phyloP scores from a whole-genome alignment of 345 rosid genomes.

The Physaria fendleri region DNA sequence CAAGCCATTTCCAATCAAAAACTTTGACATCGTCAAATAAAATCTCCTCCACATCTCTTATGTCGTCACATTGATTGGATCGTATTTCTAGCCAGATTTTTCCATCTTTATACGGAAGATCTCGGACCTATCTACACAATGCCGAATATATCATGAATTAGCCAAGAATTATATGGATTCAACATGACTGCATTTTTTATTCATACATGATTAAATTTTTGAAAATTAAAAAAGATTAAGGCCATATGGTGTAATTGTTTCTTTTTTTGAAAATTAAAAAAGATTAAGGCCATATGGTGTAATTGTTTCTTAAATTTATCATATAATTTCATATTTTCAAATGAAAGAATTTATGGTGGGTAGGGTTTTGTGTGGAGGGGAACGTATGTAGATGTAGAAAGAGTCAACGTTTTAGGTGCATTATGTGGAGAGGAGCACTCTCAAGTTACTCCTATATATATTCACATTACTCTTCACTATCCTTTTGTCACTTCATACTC shows the following conservation, averaged over 20 bases:
- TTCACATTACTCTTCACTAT: slow-evolving; percentile 4
- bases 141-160: too few species aligned
- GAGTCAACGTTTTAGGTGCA: slow-evolving; percentile 25
- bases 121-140: background rate
- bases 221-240: too few species aligned
- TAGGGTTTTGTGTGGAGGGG: slow-evolving; percentile 15
- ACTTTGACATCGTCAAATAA: background rate
- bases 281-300: too few species aligned
- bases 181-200: too few species aligned
- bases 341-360: background rate
- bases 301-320: too few species aligned
- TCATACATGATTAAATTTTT: too few species aligned
- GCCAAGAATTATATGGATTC: too few species aligned
- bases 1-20: slow-evolving; percentile 17
- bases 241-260: too few species aligned
- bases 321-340: background rate
- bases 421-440: slow-evolving; percentile 4
- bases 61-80: slow-evolving; percentile 20
- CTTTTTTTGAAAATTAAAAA: too few species aligned
- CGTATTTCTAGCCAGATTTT: slow-evolving; percentile 6
- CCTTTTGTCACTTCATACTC: slow-evolving; percentile 8
- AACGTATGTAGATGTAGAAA: slow-evolving; percentile 12
- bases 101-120: background rate
- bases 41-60: slow-evolving; percentile 13
- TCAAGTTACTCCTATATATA: slow-evolving; percentile 15